A percentile compares a stretch with the other conserved stretches of the same genome.
These are phyloP conservation scores for Rhytidhysteron rufulum DNA, from an alignment of 2,329 filamentous ascomycete genomes.

Conservation along the genomic window DNA sequence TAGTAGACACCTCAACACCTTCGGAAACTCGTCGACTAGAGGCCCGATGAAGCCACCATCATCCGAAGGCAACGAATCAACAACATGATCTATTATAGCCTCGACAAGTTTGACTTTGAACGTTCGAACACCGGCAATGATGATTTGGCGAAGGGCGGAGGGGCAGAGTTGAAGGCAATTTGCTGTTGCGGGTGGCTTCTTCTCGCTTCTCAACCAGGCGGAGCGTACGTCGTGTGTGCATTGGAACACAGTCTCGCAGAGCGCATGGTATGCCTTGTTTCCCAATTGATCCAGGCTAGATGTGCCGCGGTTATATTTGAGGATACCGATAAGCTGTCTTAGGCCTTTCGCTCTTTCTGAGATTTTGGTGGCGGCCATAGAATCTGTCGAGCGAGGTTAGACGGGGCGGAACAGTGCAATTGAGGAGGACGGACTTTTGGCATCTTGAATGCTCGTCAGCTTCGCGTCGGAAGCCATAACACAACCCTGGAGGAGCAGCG, in stretches of 20 bases:
- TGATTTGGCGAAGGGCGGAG: conserved; percentile 65
- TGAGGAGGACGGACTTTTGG: conserved; percentile 22
- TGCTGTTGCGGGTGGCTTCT: conserved; percentile 30
- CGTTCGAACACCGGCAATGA: conserved; percentile 64
- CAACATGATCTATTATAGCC: conserved; percentile 76
- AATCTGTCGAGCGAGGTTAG: conserved; percentile 20
- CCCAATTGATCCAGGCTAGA: conserved; percentile 48
- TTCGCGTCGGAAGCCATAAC: conserved; percentile 15
- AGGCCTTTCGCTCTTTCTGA: conserved; percentile 50
- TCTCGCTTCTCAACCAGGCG: conserved; percentile 50
- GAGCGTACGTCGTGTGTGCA: conserved; percentile 66
- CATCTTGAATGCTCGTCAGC: conserved; percentile 31
- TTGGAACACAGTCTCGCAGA: conserved; percentile 77
- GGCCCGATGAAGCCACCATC: conserved; percentile 64
- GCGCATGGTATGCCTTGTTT: conserved; percentile 75
- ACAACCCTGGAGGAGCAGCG: not conserved
- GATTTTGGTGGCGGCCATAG: conserved; percentile 22
- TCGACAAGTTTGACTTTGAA: conserved; percentile 75
- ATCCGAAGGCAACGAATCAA: conserved; percentile 63
- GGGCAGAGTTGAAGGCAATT: conserved; percentile 65
- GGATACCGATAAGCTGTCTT: conserved; percentile 53
- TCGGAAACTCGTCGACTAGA: conserved; percentile 73
- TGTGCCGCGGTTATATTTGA: conserved; percentile 50
- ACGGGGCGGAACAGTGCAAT: no score
- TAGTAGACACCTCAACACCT: conserved; percentile 67